Conservation (phyloP, 805 yeast species). For the Candida fluviatilis region DNA sequence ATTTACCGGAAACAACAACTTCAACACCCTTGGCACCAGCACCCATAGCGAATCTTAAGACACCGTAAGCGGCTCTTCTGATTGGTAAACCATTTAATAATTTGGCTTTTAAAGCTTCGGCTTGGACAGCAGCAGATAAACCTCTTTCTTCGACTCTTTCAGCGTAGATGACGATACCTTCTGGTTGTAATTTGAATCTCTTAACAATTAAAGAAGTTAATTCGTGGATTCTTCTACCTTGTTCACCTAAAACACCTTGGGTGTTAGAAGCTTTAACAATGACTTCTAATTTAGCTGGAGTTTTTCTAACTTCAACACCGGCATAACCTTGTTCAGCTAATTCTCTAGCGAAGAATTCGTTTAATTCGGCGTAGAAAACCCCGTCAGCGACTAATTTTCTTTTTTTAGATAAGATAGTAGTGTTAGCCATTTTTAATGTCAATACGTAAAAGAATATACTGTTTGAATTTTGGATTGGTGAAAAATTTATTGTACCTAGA, state of each 20-base stretch:
- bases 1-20: slow-evolving; percentile 99
- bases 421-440: slow-evolving; percentile 25
- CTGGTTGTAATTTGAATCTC: slow-evolving; percentile 96
- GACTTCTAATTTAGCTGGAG: slow-evolving; percentile 97
- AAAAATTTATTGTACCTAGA: slow-evolving; percentile 5
- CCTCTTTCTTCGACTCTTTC: slow-evolving; percentile 99
- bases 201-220: slow-evolving; percentile 95
- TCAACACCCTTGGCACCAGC: slow-evolving; percentile 99
- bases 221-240: slow-evolving; percentile 99
- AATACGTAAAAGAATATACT: slow-evolving; percentile 2
- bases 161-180: slow-evolving; percentile 91
- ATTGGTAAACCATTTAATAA: slow-evolving; percentile 97
- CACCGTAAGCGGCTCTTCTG: slow-evolving; percentile 99
- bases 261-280: slow-evolving; percentile 99
- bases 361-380: slow-evolving; percentile 99
- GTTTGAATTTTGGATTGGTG: background rate
- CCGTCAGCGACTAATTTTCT: slow-evolving; percentile 99
- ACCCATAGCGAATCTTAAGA: slow-evolving; percentile 99
- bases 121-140: slow-evolving; percentile 98
- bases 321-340: slow-evolving; percentile 99
- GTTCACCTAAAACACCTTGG: slow-evolving; percentile 97
- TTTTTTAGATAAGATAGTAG: slow-evolving; percentile 76
- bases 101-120: slow-evolving; percentile 98
- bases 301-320: slow-evolving; percentile 98
- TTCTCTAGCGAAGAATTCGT: slow-evolving; percentile 99